A percentile compares a stretch with the other conserved stretches of the same genome.
phyloP scores from a whole-genome alignment of 345 rosid genomes.

The Syzygium jambos region DNA sequence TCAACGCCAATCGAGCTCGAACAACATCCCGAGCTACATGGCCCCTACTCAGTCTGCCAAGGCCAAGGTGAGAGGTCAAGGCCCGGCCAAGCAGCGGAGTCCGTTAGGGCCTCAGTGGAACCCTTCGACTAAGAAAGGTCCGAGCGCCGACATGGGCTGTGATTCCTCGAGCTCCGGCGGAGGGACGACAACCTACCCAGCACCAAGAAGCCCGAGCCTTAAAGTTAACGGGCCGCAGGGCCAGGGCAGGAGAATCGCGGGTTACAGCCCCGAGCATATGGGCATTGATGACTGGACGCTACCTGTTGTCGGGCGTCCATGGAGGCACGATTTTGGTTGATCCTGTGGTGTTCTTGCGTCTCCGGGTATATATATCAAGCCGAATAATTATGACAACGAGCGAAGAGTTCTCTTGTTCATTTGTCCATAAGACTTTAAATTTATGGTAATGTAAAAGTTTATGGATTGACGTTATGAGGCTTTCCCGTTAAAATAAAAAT shows the following conservation, averaged over 20 bases:
- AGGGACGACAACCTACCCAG: conserved; percentile 26
- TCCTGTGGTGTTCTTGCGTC: neutral
- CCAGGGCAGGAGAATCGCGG: conserved; percentile 13
- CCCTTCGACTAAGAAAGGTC: conserved; percentile 51
- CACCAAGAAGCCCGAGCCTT: conserved; percentile 57
- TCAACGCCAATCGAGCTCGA: conserved; percentile 23
- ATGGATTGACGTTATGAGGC: neutral
- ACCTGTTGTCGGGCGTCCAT: conserved; percentile 24
- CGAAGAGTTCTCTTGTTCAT: neutral
- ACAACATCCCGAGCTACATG: conserved; percentile 75
- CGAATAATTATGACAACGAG: neutral
- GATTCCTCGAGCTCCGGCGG: conserved; percentile 78
- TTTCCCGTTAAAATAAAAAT: neutral
- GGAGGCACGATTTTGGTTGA: conserved; percentile 45
- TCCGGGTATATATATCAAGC: neutral
- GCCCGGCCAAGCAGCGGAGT: conserved; percentile 26
- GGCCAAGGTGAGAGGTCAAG: conserved; percentile 63
- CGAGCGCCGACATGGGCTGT: conserved; percentile 30
- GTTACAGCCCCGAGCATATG: conserved; percentile 32
- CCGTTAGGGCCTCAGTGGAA: conserved; percentile 56
- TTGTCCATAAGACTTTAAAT: neutral
- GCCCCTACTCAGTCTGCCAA: conserved; percentile 79
- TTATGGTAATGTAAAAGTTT: neutral
- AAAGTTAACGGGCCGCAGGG: conserved; percentile 17
- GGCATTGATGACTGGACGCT: conserved; percentile 39